Evolutionary conservation across 2,329 filamentous ascomycete genomes (phyloP).

Genomic region (Lachnellula suecica): DNA sequence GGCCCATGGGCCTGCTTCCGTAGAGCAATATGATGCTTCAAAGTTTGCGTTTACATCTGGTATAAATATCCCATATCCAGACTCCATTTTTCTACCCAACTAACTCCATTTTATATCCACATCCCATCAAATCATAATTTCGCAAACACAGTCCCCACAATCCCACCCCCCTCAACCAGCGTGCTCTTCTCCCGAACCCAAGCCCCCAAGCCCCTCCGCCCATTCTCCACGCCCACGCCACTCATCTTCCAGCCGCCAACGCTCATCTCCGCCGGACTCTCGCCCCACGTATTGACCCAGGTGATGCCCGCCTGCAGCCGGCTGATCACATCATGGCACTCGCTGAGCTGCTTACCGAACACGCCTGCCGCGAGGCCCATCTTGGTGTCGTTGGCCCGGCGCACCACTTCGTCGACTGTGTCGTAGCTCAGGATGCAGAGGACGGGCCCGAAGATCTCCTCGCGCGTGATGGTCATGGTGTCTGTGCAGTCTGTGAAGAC

Average conservation of each 20-base stretch:
- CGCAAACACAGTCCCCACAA: conserved; percentile 70
- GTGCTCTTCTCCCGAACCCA: conserved; percentile 90
- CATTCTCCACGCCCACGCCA: conserved; percentile 85
- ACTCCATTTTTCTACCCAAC: no score
- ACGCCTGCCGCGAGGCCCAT: conserved; percentile 83
- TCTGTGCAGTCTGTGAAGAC: conserved; percentile 86
- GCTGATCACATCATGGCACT: conserved; percentile 69
- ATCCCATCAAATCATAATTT: conserved; percentile 43
- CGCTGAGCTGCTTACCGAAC: conserved; percentile 73
- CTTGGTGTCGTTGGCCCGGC: conserved; percentile 72
- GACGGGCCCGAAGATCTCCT: conserved; percentile 89
- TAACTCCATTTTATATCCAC: not conserved
- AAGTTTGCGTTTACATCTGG: no score
- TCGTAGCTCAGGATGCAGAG: conserved; percentile 78
- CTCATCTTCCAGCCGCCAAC: conserved; percentile 93
- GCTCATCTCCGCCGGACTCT: conserved; percentile 87
- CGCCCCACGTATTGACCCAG: conserved; percentile 94
- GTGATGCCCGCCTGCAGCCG: conserved; percentile 81
- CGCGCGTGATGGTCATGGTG: conserved; percentile 72
- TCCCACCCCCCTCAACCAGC: conserved; percentile 72
- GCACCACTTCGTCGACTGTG: conserved; percentile 66
- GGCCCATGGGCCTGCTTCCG: no score
- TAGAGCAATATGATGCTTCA: no score
- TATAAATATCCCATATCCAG: no score
- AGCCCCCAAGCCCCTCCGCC: conserved; percentile 72